These are phyloP conservation scores for Colletotrichum musae DNA, from an alignment of 2,329 filamentous ascomycete species.

Conservation along the genomic window DNA sequence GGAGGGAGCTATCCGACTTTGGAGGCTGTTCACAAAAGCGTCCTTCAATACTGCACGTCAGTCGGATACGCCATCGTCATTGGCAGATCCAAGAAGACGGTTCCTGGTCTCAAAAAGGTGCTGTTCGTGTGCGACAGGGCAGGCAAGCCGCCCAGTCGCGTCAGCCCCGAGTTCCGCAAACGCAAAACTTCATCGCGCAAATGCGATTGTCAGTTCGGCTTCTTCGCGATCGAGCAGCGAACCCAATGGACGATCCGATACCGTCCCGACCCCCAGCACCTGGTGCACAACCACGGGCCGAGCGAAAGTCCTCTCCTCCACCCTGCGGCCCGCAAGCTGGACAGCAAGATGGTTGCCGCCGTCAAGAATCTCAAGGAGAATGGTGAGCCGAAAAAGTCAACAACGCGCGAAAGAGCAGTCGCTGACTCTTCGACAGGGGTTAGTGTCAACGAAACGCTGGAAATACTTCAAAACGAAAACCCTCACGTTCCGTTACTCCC, in stretches of 20 bases:
- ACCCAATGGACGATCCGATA: slow-evolving; percentile 78
- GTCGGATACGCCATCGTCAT: slow-evolving; percentile 79
- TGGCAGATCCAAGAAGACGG: slow-evolving; percentile 77
- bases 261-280: slow-evolving; percentile 70
- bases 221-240: slow-evolving; percentile 77
- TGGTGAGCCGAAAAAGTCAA: slow-evolving; percentile 60
- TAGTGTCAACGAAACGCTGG: slow-evolving; percentile 76
- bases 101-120: slow-evolving; percentile 77
- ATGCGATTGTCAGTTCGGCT: slow-evolving; percentile 78
- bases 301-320: slow-evolving; percentile 78
- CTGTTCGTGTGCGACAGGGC: slow-evolving; percentile 77
- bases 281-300: slow-evolving; percentile 75
- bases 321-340: slow-evolving; percentile 75
- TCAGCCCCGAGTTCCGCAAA: slow-evolving; percentile 76
- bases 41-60: slow-evolving; percentile 75
- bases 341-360: slow-evolving; percentile 77
- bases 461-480: slow-evolving; percentile 75
- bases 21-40: slow-evolving; percentile 75
- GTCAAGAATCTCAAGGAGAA: slow-evolving; percentile 77
- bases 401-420: slow-evolving; percentile 22
- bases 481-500: slow-evolving; percentile 75
- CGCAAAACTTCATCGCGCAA: slow-evolving; percentile 78
- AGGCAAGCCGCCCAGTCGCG: slow-evolving; percentile 72
- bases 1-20: slow-evolving; percentile 75
- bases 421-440: slow-evolving; percentile 65